These are phyloP conservation scores for Isochrysis galbana DNA, from an alignment of 78 protist genomes.

Conservation along the genomic window DNA sequence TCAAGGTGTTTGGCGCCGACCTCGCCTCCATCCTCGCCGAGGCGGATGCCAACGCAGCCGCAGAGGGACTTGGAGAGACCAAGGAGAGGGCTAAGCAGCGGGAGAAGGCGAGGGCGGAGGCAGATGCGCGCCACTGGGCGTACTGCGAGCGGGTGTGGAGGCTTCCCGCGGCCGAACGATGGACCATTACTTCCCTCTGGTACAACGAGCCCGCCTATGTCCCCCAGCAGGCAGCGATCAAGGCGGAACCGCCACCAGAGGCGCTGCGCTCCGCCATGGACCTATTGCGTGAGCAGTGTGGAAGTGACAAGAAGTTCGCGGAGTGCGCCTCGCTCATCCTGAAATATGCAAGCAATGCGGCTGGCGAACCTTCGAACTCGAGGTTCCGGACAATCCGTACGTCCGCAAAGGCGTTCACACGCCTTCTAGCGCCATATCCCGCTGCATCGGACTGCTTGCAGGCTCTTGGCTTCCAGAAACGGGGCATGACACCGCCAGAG, in stretches of 20 bases:
- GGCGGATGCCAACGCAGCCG: too few species aligned
- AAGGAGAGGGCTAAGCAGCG: too few species aligned
- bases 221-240: too few species aligned
- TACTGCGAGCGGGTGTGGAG: too few species aligned
- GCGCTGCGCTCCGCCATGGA: not conserved
- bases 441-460: not conserved
- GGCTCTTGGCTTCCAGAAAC: not conserved
- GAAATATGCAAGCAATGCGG: not conserved
- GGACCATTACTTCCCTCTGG: too few species aligned
- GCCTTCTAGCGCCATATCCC: not conserved
- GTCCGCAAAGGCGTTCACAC: not conserved
- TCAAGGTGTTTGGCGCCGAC: too few species aligned
- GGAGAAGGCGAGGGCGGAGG: too few species aligned
- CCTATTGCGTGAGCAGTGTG: not conserved
- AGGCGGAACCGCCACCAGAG: not conserved
- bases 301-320: not conserved
- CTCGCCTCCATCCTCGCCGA: too few species aligned
- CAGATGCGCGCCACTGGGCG: too few species aligned
- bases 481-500: not conserved
- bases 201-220: too few species aligned
- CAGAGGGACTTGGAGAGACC: too few species aligned
- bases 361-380: not conserved
- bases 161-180: too few species aligned
- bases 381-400: not conserved
- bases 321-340: not conserved